Evolutionary conservation across 805 yeast genomes (phyloP), one percentile per base, ranked within the genome.

Genomic region (Phaffomyces antillensis): DNA sequence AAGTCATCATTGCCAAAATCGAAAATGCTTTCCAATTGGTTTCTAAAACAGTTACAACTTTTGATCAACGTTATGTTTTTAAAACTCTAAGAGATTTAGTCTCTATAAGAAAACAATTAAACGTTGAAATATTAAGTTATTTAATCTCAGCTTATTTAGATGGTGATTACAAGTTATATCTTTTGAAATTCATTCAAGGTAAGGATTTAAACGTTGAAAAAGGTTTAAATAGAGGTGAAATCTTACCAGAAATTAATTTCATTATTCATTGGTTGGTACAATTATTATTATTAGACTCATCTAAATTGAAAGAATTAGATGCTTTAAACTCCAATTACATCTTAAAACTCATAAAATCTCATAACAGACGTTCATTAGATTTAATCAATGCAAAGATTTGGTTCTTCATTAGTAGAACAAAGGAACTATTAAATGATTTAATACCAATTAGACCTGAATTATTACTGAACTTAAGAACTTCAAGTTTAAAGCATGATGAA

Each of bases 401-500:
- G 98, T 93, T 91, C 62, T 91, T 89, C 68, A 75, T 86, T 54
- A 75, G 83, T 38, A 79, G 95, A 64, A 76, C 89, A 2, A 78
- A 79, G 52, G 98, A 91, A 68, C 67, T 82, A 44, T 59, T 70
- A 28, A 53, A 60, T 37, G 68, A 80, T 52, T 66, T 78, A 47
- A 68, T 72, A 41, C 64, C 76, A n/a, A 69, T 86, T 43, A 78
- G 95, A 61, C 76, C 87, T 7, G 79, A 75, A 36, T 72, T 91
- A 61, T 76, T 88, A 63, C 67, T 73, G 20, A 87, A 85, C 11
- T 72, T 93, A 56, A 81, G 96, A 66, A 83, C 93, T 5, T 89
- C 97, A 4, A 81, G 96, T 17, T 75, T 93, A 53, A 83, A 96
- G 56, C 96, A 91, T 60, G 97, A 93, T 62, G 75, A 76, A 46